Evolutionary conservation across 305 asterid genomes (phyloP), one percentile per base, ranked within the genome.

Genomic region (Caryopteris hybrid): DNA sequence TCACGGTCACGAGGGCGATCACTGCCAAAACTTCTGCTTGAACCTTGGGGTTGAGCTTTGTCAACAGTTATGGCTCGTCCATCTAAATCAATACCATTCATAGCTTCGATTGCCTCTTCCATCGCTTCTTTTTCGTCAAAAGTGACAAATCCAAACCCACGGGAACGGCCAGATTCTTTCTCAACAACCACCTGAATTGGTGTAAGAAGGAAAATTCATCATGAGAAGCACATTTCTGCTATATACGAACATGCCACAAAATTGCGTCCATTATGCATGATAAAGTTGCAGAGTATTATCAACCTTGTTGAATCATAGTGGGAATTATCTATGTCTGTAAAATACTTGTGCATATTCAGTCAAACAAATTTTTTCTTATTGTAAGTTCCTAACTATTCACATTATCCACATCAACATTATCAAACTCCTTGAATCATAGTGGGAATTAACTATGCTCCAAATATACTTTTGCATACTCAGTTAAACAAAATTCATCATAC

Each of bases 61-160:
- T 90, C 97, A 67, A 90, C 95, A 45, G 89, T 90, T 69, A 90
- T 87, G 38, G 67, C 13, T 18, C 97, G 85, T 17, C 97, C 97
- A 69, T 88, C 95, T 65, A 90, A 84, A 68, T 90, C 97, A 43
- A 80, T 77, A 29, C 97, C 97, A 80, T 90, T 83, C 95, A 90
- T 90, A 59, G 85, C 88, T 16, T 87, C 88, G 68, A 90, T 87
- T 10, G 97, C 97, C 62, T 90, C 88, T 74, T 90, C 93, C 95
- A 90, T 84, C 14, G 93, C 89, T 52, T 56, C 64, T 79, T 84
- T 81, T 25, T 81, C 91, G 68, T 90, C 95, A 76, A 85, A 90
- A 12, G 95, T 74, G 23, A 86, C 91, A 76, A 90, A 90, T 16
- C 95, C 97, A 77, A 90, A 90, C 71, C 97, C 97, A 72, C 95